Conservation (phyloP, 78 protist species). For the Speleostelium caveatum region DNA sequence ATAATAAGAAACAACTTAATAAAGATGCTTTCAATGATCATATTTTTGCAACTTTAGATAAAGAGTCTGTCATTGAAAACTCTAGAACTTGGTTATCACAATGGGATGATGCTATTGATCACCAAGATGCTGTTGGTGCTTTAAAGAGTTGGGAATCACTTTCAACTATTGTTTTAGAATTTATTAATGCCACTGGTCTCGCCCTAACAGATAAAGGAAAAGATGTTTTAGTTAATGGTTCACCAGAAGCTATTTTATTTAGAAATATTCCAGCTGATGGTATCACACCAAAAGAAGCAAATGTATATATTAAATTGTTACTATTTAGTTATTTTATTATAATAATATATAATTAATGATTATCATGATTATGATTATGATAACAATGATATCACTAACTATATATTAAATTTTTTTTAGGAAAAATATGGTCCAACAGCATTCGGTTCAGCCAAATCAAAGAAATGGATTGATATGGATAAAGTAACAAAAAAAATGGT, state of each 20-base stretch:
- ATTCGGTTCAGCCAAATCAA: conserved; percentile 64
- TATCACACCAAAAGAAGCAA: conserved; percentile 42
- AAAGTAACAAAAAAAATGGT: conserved; percentile 20
- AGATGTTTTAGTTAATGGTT: conserved; percentile 53
- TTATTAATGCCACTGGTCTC: conserved; percentile 6
- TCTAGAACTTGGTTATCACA: conserved; percentile 17
- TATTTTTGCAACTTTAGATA: conserved; percentile 30
- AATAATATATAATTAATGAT: neutral
- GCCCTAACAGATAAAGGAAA: conserved; percentile 32
- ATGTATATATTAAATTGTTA: conserved; percentile 22
- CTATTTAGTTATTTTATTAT: neutral
- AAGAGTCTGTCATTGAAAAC: conserved; percentile 21
- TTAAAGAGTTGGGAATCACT: conserved; percentile 68
- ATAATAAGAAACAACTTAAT: too few species aligned
- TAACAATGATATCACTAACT: neutral
- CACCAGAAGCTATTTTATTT: conserved; percentile 62
- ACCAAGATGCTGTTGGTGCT: conserved; percentile 56
- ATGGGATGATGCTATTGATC: conserved; percentile 18
- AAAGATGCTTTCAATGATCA: conserved; percentile 29
- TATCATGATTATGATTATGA: too few species aligned
- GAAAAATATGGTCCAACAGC: conserved; percentile 59
- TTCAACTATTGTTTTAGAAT: conserved; percentile 7
- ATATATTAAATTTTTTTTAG: neutral
- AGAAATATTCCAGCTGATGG: conserved; percentile 17
- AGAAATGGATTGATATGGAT: conserved; percentile 60